These are phyloP conservation scores for Fusarium haematococcum DNA, from an alignment of 2,329 filamentous ascomycete species.

Conservation along the genomic window DNA sequence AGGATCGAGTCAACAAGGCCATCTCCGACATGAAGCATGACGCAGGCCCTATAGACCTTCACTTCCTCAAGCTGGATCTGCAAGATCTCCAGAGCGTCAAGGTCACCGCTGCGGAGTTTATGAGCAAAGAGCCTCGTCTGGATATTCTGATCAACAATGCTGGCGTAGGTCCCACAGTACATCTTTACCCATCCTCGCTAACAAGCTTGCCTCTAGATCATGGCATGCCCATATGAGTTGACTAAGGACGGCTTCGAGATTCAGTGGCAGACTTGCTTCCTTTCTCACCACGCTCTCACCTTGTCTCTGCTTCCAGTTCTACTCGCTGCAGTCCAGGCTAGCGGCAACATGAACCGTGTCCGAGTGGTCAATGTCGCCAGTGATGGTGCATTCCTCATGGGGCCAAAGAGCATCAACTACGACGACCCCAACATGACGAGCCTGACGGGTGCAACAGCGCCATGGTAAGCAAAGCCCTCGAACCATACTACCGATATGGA, in stretches of 20 bases:
- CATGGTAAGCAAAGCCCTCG: constrained; percentile 14
- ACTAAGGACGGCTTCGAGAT: constrained; percentile 36
- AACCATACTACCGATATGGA: accelerated
- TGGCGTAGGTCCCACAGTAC: constrained; percentile 41
- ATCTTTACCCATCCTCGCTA: neutral
- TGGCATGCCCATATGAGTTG: constrained; percentile 35
- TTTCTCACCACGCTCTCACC: constrained; percentile 37
- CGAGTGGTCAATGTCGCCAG: constrained; percentile 43
- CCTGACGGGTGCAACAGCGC: constrained; percentile 21
- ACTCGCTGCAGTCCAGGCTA: constrained; percentile 17
- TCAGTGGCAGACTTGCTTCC: constrained; percentile 40
- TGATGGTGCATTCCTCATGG: constrained; percentile 31
- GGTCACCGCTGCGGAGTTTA: constrained; percentile 26
- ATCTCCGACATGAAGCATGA: constrained; percentile 32
- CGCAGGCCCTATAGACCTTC: constrained; percentile 26
- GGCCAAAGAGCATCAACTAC: constrained; percentile 34
- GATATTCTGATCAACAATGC: constrained; percentile 42
- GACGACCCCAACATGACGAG: constrained; percentile 39
- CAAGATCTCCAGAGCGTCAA: constrained; percentile 38
- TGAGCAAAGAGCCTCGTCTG: constrained; percentile 26
- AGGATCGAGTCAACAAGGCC: constrained; percentile 32
- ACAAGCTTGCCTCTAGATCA: constrained; percentile 37
- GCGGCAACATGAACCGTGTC: constrained; percentile 26
- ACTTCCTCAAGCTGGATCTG: constrained; percentile 39
- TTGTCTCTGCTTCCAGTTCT: constrained; percentile 31